A percentile compares a stretch with the other conserved stretches of the same genome.
These are phyloP conservation scores for Fusarium virguliforme DNA, from an alignment of 2,329 filamentous ascomycete species.

Conservation along the genomic window DNA sequence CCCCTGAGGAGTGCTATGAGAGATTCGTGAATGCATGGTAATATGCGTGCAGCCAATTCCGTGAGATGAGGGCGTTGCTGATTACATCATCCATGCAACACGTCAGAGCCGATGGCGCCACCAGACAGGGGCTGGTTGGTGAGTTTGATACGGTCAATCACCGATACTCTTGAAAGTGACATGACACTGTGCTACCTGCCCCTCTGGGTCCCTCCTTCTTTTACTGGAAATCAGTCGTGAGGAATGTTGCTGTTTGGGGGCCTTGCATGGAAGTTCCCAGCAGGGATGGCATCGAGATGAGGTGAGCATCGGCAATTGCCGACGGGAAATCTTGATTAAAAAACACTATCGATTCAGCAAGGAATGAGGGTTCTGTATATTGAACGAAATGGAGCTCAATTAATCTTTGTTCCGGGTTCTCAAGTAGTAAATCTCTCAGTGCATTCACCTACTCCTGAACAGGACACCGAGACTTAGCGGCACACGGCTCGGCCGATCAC, in stretches of 20 bases:
- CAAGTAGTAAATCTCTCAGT: neutral
- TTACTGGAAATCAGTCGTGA: slow-evolving; percentile 2
- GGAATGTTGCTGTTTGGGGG: neutral
- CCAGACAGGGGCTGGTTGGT: neutral
- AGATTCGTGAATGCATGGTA: slow-evolving; percentile 19
- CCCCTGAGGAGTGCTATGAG: neutral
- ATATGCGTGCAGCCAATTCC: slow-evolving; percentile 5
- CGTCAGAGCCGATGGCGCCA: slow-evolving; percentile 12
- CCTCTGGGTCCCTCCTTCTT: neutral
- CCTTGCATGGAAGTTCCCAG: neutral
- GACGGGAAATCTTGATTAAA: neutral
- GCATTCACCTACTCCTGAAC: neutral
- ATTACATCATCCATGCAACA: neutral
- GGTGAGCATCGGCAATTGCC: neutral
- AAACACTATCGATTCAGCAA: neutral
- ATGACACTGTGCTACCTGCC: slow-evolving; percentile 5
- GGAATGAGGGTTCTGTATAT: neutral
- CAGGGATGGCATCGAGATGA: neutral
- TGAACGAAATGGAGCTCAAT: neutral
- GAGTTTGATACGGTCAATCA: neutral
- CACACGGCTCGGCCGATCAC: slow-evolving; percentile 4
- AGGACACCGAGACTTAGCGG: neutral
- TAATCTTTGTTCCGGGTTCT: neutral
- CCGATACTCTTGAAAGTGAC: neutral
- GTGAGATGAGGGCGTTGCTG: neutral